phyloP scores from a whole-genome alignment of 495 filamentous ascomycete genomes.

The Penicillium taxi region DNA sequence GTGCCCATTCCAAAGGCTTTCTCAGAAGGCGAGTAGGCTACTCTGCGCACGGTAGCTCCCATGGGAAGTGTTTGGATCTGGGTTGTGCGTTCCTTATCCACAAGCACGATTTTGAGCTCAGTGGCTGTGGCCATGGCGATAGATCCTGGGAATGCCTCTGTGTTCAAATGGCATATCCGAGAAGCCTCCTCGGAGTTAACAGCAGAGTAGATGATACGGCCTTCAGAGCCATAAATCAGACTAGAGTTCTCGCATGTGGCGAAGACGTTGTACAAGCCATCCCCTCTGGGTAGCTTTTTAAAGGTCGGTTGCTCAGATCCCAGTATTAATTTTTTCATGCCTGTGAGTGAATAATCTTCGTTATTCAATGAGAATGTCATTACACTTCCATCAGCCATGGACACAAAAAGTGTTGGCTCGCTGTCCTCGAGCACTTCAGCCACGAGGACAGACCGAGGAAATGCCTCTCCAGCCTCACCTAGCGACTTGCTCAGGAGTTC shows the following conservation, averaged over 20 bases:
- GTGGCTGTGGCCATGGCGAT: conserved; percentile 70
- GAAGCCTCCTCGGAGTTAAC: conserved; percentile 86
- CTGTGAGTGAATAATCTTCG: conserved; percentile 49
- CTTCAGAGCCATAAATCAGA: conserved; percentile 82
- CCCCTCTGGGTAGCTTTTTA: conserved; percentile 59
- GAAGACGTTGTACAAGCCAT: conserved; percentile 71
- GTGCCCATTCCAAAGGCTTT: conserved; percentile 83
- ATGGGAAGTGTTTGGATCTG: conserved; percentile 75
- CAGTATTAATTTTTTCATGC: conserved; percentile 72
- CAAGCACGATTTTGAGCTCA: conserved; percentile 70
- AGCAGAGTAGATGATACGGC: conserved; percentile 83
- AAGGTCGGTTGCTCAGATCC: conserved; percentile 80
- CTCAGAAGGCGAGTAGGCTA: conserved; percentile 74
- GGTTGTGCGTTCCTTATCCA: conserved; percentile 79
- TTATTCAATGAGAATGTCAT: conserved; percentile 72
- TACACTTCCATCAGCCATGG: conserved; percentile 92
- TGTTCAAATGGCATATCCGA: conserved; percentile 72
- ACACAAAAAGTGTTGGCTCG: conserved; percentile 73
- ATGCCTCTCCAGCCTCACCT: conserved; percentile 51
- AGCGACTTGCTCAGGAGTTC: conserved; percentile 54
- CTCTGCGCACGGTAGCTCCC: conserved; percentile 73
- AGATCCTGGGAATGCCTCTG: conserved; percentile 68
- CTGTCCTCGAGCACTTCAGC: conserved; percentile 56
- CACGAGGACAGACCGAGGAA: conserved; percentile 76
- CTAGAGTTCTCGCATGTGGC: conserved; percentile 90